Evolutionary conservation across 2,329 filamentous ascomycete species (phyloP).

Genomic region (Zymoseptoria pseudotritici): DNA sequence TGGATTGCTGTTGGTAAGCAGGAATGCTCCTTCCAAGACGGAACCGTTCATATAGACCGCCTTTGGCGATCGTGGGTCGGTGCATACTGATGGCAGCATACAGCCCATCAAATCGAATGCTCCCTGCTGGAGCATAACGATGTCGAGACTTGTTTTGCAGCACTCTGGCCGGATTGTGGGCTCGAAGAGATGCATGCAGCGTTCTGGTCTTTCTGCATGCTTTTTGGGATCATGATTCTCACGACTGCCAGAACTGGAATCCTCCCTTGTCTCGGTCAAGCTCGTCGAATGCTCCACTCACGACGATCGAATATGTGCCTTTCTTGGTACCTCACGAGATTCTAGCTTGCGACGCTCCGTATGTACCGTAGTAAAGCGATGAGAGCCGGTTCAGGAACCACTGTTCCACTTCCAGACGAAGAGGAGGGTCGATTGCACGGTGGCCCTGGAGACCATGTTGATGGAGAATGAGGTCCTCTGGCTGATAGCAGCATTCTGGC

Average conservation of each 20-base stretch:
- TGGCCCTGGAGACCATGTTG: no score
- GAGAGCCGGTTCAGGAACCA: no score
- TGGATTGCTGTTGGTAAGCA: no score
- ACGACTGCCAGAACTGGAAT: slow-evolving; percentile 20
- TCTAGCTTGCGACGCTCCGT: slow-evolving; percentile 18
- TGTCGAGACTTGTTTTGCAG: slow-evolving; percentile 11
- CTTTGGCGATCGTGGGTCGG: slow-evolving; percentile 14
- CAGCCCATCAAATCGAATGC: slow-evolving; percentile 22
- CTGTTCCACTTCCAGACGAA: no score
- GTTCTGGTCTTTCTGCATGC: slow-evolving; percentile 10
- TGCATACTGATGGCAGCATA: slow-evolving; percentile 13
- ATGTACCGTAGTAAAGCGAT: no score
- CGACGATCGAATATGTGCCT: slow-evolving; percentile 21
- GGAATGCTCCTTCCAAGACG: slow-evolving; percentile 9
- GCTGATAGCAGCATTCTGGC: no score
- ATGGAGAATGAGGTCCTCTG: no score
- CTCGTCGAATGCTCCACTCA: slow-evolving; percentile 18
- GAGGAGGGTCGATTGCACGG: no score
- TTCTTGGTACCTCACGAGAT: slow-evolving; percentile 14
- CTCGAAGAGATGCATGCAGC: slow-evolving; percentile 11
- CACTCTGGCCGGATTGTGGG: slow-evolving; percentile 14
- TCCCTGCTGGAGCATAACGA: slow-evolving; percentile 11
- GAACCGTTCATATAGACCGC: slow-evolving; percentile 25
- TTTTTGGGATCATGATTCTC: slow-evolving; percentile 18
- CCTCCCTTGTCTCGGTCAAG: slow-evolving; percentile 20